Evolutionary conservation across 768 basidiomycete species (phyloP).

Genomic region (Galerina marginata): DNA sequence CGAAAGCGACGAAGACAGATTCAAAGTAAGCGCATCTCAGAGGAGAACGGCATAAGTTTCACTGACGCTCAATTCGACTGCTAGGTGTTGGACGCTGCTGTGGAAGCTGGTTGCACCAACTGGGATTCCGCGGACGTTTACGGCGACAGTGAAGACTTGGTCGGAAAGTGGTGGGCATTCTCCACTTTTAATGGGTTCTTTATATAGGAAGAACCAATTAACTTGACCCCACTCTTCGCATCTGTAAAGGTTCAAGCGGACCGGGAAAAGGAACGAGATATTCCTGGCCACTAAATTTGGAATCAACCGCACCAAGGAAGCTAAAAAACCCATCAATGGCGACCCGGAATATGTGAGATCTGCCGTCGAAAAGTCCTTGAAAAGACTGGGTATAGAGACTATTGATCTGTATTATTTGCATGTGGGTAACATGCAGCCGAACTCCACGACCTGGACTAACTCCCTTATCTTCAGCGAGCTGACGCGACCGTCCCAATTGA

Average conservation of each 20-base stretch:
- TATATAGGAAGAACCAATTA: background rate
- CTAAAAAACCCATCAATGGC: constrained; percentile 16
- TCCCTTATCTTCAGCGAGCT: constrained; percentile 28
- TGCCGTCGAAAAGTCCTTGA: constrained; percentile 44
- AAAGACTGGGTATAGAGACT: constrained; percentile 43
- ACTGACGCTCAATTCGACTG: background rate
- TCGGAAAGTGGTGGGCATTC: constrained; percentile 46
- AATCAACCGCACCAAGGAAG: constrained; percentile 14
- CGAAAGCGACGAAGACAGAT: constrained; percentile 59
- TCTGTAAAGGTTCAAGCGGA: constrained; percentile 48
- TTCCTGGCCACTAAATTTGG: constrained; percentile 67
- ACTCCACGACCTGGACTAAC: background rate
- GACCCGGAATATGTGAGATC: constrained; percentile 45
- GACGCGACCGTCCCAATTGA: constrained; percentile 52
- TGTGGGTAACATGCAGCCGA: constrained; percentile 18
- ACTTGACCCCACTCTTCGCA: background rate
- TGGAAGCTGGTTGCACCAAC: constrained; percentile 46
- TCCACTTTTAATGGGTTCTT: background rate
- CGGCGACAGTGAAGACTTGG: constrained; percentile 46
- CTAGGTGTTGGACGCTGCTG: constrained; percentile 47
- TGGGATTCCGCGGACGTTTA: constrained; percentile 59
- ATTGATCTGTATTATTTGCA: constrained; percentile 57
- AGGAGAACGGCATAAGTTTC: background rate
- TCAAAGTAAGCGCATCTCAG: constrained; percentile 46
- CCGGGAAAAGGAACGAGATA: constrained; percentile 56